Conservation (phyloP, 2,329 filamentous ascomycete species). For the Diaporthe sp. region DNA sequence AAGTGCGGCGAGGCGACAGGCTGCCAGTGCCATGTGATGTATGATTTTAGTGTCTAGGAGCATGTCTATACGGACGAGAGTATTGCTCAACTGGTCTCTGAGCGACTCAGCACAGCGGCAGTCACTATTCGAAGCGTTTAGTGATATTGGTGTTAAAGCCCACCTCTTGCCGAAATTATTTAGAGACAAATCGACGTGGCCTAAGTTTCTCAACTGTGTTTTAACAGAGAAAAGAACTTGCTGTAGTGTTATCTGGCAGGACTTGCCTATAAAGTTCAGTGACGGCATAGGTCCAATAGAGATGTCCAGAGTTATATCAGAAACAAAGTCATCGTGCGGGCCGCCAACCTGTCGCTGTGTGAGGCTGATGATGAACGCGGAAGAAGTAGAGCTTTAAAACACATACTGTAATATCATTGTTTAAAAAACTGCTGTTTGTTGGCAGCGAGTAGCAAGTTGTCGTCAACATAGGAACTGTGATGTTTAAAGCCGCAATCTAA, state of each 20-base stretch:
- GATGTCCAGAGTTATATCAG: background rate
- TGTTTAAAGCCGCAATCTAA: background rate
- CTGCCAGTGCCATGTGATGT: background rate
- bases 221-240: background rate
- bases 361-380: background rate
- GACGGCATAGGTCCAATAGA: background rate
- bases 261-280: background rate
- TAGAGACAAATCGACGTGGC: background rate
- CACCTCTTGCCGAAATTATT: background rate
- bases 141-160: background rate
- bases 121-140: background rate
- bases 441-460: background rate
- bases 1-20: background rate
- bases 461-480: background rate
- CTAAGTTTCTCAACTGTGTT: background rate
- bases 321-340: background rate
- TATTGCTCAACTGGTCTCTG: background rate
- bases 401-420: background rate
- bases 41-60: background rate
- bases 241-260: background rate
- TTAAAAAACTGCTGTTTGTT: background rate
- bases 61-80: background rate
- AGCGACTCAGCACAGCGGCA: background rate
- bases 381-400: background rate
- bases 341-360: background rate